Evolutionary conservation across 768 basidiomycete species (phyloP), one percentile per base, ranked within the genome.

Genomic region (Mrakia frigida): DNA sequence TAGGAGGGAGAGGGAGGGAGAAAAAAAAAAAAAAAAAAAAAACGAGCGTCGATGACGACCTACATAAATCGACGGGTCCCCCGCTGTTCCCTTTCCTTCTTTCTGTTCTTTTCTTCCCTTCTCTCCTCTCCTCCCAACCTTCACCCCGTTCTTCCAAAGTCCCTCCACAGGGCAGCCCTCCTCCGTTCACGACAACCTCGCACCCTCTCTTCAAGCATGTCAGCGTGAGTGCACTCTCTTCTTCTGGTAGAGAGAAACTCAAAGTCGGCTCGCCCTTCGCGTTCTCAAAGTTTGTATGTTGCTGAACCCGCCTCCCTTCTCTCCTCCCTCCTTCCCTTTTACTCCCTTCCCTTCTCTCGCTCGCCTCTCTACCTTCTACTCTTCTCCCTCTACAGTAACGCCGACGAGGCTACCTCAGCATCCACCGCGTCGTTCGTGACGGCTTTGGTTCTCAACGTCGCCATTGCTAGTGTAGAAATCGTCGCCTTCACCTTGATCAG

Each of bases 341-440:
- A n/a, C n/a, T n/a, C n/a, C n/a, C n/a, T n/a, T 13, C 23, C 33
- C 35, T 9, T 65, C 63, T n/a, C 33, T 37, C 63, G 23, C 63
- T 13, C 23, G 16, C 35, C 3, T 65, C 63, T n/a, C 33, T 37
- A 33, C 37, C 63, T 84, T 46, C 41, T 43, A 5, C 39, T 53
- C 46, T 43, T 43, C 46, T 39, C 43, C n/a, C 23, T 6, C 69
- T 39, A 4, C 35, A 72, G 70, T 21, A 23, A 25, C 25, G 46
- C n/a, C 14, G 33, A 53, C 33, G 46, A 72, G 3, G 77, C 70
- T 9, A 35, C 65, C 25, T 33, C n/a, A 16, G 90, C 92, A 75
- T 91, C 92, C 41, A 92, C 91, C 0, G 79, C 86, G 60, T 89
- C 92, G 14, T 98, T 98, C 82, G 82, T 91, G 60, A 91, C 95